A percentile compares a stretch with the other conserved stretches of the same genome.
Conservation (phyloP, 2,329 filamentous ascomycete species). For the Fusarium praegraminearum region DNA sequence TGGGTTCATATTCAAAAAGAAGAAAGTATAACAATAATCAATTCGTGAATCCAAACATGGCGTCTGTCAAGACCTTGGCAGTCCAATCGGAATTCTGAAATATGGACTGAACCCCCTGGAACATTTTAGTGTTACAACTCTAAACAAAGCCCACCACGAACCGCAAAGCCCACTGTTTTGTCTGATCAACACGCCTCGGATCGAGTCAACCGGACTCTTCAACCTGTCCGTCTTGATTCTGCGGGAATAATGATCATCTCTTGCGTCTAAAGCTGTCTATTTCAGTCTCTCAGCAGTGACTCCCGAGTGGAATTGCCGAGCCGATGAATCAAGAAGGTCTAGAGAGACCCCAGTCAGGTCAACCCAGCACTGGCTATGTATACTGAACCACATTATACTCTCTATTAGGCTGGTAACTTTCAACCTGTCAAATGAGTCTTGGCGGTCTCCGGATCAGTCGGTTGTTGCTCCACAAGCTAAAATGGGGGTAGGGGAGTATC, state of each 20-base stretch:
- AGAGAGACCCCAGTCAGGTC: not conserved
- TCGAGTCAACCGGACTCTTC: not conserved
- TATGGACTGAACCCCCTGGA: not conserved
- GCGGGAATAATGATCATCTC: not conserved
- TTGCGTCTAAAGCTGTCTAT: not conserved
- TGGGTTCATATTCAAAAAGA: not conserved
- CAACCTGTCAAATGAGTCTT: not conserved
- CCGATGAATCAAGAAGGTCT: not conserved
- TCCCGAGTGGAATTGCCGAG: not conserved
- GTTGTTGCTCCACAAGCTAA: not conserved
- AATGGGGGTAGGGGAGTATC: not conserved
- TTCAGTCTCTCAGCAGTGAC: not conserved
- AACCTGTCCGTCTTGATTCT: not conserved
- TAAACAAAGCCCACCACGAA: not conserved
- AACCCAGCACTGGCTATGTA: not conserved
- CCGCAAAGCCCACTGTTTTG: not conserved
- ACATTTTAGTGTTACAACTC: not conserved
- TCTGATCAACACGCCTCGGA: not conserved
- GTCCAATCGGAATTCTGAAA: not conserved
- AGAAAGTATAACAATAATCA: not conserved
- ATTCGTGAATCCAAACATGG: not conserved
- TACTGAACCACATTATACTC: not conserved
- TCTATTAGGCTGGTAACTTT: not conserved
- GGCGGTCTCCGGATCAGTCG: not conserved
- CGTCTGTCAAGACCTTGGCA: not conserved